Percentiles rank a stretch among this genome's conserved stretches.
phyloP scores from a whole-genome alignment of 2,329 filamentous ascomycete genomes.

The Dactylellina drechsleri region DNA sequence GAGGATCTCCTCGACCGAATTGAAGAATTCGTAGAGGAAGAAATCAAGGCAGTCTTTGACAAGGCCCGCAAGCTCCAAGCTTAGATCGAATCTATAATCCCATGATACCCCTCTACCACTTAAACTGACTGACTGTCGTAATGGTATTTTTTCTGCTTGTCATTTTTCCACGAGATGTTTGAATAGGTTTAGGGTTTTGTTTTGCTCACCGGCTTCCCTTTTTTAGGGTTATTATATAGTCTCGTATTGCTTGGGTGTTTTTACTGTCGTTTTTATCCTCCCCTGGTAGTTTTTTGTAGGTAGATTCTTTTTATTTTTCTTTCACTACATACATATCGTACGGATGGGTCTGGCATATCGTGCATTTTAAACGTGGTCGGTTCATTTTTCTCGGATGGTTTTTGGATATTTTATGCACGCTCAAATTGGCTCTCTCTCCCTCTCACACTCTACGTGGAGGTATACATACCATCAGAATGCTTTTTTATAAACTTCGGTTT shows the following conservation, averaged over 20 bases:
- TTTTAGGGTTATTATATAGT: slow-evolving; percentile 4
- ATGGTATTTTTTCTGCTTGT: too few relatives aligned
- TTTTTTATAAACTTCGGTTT: not conserved
- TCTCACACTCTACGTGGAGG: not conserved
- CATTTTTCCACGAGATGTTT: slow-evolving; percentile 15
- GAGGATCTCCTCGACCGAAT: slow-evolving; percentile 43
- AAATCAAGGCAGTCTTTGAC: slow-evolving; percentile 53
- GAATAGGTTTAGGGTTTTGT: slow-evolving; percentile 20
- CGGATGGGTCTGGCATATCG: not conserved
- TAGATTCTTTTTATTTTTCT: too few relatives aligned
- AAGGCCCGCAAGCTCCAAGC: slow-evolving; percentile 48
- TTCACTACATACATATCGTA: not conserved
- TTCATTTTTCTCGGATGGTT: not conserved
- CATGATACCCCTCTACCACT: not conserved
- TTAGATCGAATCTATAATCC: slow-evolving; percentile 10
- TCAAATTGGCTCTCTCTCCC: slow-evolving; percentile 11
- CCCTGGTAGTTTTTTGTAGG: not conserved
- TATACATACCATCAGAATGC: not conserved
- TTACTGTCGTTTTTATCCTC: not conserved
- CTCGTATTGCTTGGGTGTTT: not conserved
- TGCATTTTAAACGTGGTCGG: not conserved
- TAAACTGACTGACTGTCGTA: too few relatives aligned
- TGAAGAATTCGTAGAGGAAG: slow-evolving; percentile 51
- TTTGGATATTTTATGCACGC: not conserved
- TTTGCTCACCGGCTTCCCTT: not conserved